These are phyloP conservation scores for Pleurotus tuber-regium DNA, from an alignment of 768 basidiomycete genomes.

Conservation along the genomic window DNA sequence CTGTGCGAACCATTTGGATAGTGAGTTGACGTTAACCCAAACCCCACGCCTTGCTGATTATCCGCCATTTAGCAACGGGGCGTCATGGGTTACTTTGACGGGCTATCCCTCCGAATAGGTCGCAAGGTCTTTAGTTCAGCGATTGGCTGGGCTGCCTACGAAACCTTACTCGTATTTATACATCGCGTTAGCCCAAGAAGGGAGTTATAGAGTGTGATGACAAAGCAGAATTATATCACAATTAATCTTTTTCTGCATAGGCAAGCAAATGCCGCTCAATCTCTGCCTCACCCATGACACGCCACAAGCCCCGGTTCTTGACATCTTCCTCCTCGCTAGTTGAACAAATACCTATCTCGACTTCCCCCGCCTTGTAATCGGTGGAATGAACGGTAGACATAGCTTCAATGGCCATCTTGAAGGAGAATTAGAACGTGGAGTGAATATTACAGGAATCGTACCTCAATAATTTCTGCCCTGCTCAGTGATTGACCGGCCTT, in stretches of 20 bases:
- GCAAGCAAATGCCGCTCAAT: constrained; percentile 79
- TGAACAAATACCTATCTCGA: constrained; percentile 94
- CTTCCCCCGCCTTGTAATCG: constrained; percentile 93
- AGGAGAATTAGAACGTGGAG: constrained; percentile 5
- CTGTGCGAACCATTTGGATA: constrained; percentile 63
- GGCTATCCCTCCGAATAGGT: constrained; percentile 75
- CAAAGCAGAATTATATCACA: neutral
- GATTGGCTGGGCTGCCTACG: constrained; percentile 91
- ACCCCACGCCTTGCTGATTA: too few species aligned
- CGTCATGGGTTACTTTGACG: constrained; percentile 79
- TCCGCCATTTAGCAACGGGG: constrained; percentile 86
- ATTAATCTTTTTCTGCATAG: constrained; percentile 85
- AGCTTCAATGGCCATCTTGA: constrained; percentile 88
- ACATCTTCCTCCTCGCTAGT: constrained; percentile 65
- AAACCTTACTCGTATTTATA: constrained; percentile 66
- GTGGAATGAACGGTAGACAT: constrained; percentile 94
- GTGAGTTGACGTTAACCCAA: constrained; percentile 47
- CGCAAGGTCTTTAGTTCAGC: constrained; percentile 88
- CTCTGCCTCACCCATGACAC: constrained; percentile 74
- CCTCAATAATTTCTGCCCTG: constrained; percentile 87
- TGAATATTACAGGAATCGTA: constrained; percentile 30
- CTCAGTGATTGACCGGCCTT: constrained; percentile 72
- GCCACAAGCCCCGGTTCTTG: constrained; percentile 75
- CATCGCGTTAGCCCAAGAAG: constrained; percentile 24
- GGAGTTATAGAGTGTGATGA: neutral